Evolutionary conservation across 176 grass and related monocot genomes (phyloP).

Genomic region (Poa annua): DNA sequence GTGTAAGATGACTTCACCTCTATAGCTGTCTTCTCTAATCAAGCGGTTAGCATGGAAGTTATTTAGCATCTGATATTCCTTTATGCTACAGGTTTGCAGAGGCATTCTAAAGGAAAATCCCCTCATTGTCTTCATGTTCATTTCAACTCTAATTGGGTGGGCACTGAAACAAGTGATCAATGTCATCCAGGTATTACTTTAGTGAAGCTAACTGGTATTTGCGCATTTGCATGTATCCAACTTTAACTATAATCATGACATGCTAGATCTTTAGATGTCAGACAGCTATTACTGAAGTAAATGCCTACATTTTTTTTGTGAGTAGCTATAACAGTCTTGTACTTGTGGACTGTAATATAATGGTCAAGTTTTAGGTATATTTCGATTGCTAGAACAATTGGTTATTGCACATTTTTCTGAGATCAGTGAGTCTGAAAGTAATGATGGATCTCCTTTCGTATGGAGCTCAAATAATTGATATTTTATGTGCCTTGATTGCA

Average conservation of each 20-base stretch:
- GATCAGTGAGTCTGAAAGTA: background rate
- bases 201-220: slow-evolving; percentile 15
- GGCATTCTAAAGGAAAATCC: slow-evolving; percentile 55
- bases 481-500: slow-evolving; percentile 28
- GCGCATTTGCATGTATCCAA: background rate
- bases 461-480: background rate
- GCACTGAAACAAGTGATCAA: slow-evolving; percentile 84
- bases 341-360: background rate
- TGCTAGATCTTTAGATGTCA: background rate
- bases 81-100: slow-evolving; percentile 49
- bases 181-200: slow-evolving; percentile 66
- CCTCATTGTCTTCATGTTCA: slow-evolving; percentile 52
- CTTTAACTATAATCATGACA: background rate
- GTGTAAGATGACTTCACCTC: slow-evolving; percentile 57
- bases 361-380: slow-evolving; percentile 1
- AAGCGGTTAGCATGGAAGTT: background rate
- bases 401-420: slow-evolving; percentile 1
- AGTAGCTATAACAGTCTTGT: slow-evolving; percentile 20
- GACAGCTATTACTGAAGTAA: background rate
- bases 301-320: background rate
- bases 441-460: background rate
- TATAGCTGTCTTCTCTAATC: background rate
- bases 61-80: slow-evolving; percentile 22
- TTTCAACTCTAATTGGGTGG: slow-evolving; percentile 76
- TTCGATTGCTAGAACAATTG: background rate